Base-by-base conservation (phyloP, 129 eudicot species). In the Glebionis coronaria region DNA sequence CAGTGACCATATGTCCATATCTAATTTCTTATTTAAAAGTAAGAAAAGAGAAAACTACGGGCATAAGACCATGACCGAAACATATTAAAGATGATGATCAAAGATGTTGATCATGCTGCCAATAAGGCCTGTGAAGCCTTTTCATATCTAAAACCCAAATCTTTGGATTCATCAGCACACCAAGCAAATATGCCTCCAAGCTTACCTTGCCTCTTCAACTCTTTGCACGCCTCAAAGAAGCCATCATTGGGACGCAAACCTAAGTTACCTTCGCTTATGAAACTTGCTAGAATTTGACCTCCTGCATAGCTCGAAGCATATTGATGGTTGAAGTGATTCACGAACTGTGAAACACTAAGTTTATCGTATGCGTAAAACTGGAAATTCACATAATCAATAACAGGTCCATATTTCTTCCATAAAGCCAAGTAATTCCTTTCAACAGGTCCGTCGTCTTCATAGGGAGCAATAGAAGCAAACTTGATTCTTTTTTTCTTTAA, bases 401-500 rank as follows among this genome's bases (percentile, higher is more conserved):
- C 76, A 56, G 79, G 80, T 20, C 87, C 76, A 40, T 79, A 85
- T 50, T 70, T 73, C 75, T 50, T 76, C 91, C 85, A 85, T 56
- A 85, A 45, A 14, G 87, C 84, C 56, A 59, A 42, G 63, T 85
- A 85, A 65, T 66, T 70, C 1, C 75, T 71, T 58, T 85, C 76
- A 27, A 85, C 84, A 3, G 74, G 58, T 3, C 81, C 79, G 4
- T 68, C 64, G 44, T 81, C 79, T 50, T 76, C 91, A 52, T 45
- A 85, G 2, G 91, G 91, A 13, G 87, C 87, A 29, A 85, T 82
- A 29, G 91, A 85, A 47, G 85, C 84, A 38, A 82, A 85, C 19
- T 81, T 67, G 42, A 42, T 40, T 14, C 63, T 28, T 0, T 23
- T 68, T n/a, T 79, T 20, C 74, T 85, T 85, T 5, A 85, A 79